A percentile compares a stretch with the other conserved stretches of the same genome.
Evolutionary conservation across 2,329 filamentous ascomycete species (phyloP).

Genomic region (Ascochyta viciae-villosae): DNA sequence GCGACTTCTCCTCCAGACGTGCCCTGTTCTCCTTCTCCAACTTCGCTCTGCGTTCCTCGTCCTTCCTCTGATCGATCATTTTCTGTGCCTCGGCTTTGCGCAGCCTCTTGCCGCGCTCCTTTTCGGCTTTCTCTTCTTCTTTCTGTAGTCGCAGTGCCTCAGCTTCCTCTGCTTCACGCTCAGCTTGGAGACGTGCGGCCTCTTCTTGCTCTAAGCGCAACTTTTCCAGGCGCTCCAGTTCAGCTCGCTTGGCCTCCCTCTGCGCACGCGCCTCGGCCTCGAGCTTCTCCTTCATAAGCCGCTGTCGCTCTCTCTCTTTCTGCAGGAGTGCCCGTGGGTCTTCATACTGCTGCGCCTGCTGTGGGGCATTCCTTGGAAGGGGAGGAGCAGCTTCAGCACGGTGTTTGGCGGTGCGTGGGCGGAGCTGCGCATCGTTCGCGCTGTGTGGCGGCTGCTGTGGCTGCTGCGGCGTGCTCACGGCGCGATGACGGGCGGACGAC

Average conservation of each 20-base stretch:
- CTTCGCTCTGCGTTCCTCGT: constrained; percentile 37
- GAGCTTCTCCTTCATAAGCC: constrained; percentile 38
- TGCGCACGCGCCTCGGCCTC: constrained; percentile 44
- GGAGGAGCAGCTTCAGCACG: constrained; percentile 28
- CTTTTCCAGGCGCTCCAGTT: constrained; percentile 36
- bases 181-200: constrained; percentile 33
- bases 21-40: constrained; percentile 35
- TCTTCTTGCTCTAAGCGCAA: constrained; percentile 39
- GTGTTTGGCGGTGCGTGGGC: constrained; percentile 35
- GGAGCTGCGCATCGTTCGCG: constrained; percentile 33
- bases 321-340: constrained; percentile 43
- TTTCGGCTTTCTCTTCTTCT: constrained; percentile 41
- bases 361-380: constrained; percentile 23
- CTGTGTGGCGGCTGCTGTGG: constrained; percentile 26
- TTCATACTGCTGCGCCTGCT: constrained; percentile 37
- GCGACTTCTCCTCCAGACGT: constrained; percentile 33
- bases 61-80: constrained; percentile 36
- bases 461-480: constrained; percentile 39
- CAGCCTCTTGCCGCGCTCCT: constrained; percentile 42
- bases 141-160: constrained; percentile 37
- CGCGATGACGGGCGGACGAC: constrained; percentile 33
- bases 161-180: constrained; percentile 39
- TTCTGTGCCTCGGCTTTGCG: constrained; percentile 40
- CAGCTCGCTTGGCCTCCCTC: constrained; percentile 40
- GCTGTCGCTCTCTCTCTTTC: constrained; percentile 42